Conservation (phyloP, 345 rosid genomes). For the Aquilaria sinensis region DNA sequence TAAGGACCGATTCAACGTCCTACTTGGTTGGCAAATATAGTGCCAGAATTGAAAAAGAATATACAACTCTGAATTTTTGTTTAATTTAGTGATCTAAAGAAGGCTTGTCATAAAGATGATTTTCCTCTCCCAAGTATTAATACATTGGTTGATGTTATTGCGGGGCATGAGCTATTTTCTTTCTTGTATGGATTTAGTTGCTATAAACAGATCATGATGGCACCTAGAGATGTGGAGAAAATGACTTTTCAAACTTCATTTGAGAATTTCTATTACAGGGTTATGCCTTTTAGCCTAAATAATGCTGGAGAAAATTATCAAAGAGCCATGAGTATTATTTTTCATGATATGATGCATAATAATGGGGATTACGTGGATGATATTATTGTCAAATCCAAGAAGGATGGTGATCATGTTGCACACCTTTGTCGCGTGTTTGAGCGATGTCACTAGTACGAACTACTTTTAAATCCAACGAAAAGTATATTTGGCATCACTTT, state of each 20-base stretch:
- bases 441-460: no score
- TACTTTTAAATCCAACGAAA: no score
- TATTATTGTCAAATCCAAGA: no score
- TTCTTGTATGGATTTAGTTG: background rate
- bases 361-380: no score
- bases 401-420: no score
- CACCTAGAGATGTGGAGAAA: background rate
- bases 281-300: background rate
- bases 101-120: background rate
- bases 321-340: background rate
- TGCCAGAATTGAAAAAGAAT: background rate
- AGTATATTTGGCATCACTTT: no score
- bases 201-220: background rate
- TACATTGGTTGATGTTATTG: background rate
- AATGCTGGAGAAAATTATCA: background rate
- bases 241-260: background rate
- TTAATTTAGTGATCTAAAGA: background rate
- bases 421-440: no score
- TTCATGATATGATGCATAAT: background rate
- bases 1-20: no score
- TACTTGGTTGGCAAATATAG: background rate
- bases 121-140: background rate
- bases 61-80: background rate
- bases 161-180: background rate
- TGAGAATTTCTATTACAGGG: background rate